Evolutionary conservation across 148 eudicot genomes (phyloP), one percentile per base, ranked within the genome.

Genomic region (Amaranthus palmeri): DNA sequence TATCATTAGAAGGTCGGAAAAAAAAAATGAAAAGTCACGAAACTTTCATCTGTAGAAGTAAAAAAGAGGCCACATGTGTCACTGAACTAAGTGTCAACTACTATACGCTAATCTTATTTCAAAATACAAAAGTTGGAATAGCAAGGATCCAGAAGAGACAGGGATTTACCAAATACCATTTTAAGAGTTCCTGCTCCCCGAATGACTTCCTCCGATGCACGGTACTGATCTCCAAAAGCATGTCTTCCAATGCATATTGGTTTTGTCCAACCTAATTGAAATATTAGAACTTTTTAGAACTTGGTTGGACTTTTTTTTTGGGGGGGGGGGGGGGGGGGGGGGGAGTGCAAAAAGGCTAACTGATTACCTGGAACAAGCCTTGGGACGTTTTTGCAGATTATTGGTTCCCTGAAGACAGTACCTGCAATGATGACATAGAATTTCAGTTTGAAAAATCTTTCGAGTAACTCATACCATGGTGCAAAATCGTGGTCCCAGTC

Each of bases 211-310:
- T 92, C 96, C 72, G 98, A 85, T 69, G 98, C 98, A 75, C 80
- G 65, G 82, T 92, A 92, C 70, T 92, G 98, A 80, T 92, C 98
- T 15, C 96, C 98, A 85, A 90, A 90, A 63, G 98, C 98, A 88
- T 92, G 98, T 69, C 98, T 90, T 71, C 98, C 96, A 58, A 92
- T 90, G 84, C 98, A 92, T 71, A 92, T 90, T 5, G 98, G 93
- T 81, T 85, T 88, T 25, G 90, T 86, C 98, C 98, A 92, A 78
- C 97, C 87, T 65, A 13, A 65, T 47, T 36, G 4, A 47, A 13
- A 44, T 53, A 65, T 8, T 65, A 42, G 40, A 17, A 2, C 14
- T 44, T 8, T 46, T 15, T 65, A 15, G 48, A 46, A 46, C 50
- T 4, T 46, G 7, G 9, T 15, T 25, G 36, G 36, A 25, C 36